These are phyloP conservation scores for Diutina scorzettiae DNA, from an alignment of 1,139 yeast genomes.

Conservation along the genomic window DNA sequence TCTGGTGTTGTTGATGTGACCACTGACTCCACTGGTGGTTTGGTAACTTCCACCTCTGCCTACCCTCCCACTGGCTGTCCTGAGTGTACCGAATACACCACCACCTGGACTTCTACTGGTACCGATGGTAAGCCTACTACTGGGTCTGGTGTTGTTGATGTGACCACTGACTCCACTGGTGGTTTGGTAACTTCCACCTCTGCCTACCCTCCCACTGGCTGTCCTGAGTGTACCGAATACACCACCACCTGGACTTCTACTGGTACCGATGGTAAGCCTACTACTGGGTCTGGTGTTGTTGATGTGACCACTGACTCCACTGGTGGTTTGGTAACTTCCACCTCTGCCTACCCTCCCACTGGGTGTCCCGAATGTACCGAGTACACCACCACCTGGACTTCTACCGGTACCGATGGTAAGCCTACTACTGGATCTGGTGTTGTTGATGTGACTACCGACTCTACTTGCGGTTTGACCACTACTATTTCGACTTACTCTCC, in stretches of 20 bases:
- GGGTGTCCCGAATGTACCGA: background rate
- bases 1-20: slow-evolving; percentile 1
- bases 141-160: background rate
- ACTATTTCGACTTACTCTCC: background rate
- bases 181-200: background rate
- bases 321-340: background rate
- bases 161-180: background rate
- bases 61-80: background rate
- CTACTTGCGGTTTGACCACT: background rate
- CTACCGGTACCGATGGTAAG: background rate
- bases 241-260: background rate
- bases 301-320: slow-evolving; percentile 1
- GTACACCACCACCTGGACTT: background rate
- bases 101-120: background rate
- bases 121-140: background rate
- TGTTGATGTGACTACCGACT: background rate
- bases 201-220: background rate
- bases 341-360: background rate
- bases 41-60: background rate
- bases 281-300: background rate
- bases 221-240: background rate
- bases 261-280: background rate
- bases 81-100: background rate
- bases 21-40: background rate
- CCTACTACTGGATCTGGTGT: background rate